Conservation (phyloP, 202 grass and related monocot genomes). For the Brachypodium distachyon region DNA sequence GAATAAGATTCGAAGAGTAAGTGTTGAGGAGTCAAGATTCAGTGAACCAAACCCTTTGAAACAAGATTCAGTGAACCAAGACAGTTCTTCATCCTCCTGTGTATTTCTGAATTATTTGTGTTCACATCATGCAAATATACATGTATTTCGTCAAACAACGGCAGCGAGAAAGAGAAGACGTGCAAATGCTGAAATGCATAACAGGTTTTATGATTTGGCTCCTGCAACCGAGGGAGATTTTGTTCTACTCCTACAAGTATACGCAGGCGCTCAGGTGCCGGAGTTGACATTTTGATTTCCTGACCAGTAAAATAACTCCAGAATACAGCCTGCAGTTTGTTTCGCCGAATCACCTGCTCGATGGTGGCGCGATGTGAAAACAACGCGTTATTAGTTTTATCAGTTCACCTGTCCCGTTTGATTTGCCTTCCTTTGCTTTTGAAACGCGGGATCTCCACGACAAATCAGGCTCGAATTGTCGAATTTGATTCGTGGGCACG, state of each 20-base stretch:
- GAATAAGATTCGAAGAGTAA: background rate
- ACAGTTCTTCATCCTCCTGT: background rate
- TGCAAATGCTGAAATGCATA: too few relatives aligned
- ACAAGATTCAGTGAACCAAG: background rate
- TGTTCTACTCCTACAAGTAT: too few relatives aligned
- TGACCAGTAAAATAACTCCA: background rate
- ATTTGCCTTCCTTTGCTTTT: background rate
- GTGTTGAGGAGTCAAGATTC: background rate
- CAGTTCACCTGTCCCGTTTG: background rate
- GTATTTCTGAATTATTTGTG: background rate
- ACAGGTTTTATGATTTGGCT: background rate
- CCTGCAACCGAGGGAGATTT: background rate
- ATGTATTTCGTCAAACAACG: background rate
- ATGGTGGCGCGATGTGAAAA: background rate
- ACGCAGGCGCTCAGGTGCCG: background rate
- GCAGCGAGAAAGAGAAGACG: background rate
- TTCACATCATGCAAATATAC: background rate
- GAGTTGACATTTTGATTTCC: background rate
- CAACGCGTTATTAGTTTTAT: background rate
- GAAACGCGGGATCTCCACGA: background rate
- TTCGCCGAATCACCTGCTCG: background rate
- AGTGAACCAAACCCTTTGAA: background rate
- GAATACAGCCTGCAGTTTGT: background rate
- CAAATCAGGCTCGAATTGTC: background rate
- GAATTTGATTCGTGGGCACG: background rate